Evolutionary conservation across 495 filamentous ascomycete genomes (phyloP).

Genomic region (Clohesyomyces aquaticus): DNA sequence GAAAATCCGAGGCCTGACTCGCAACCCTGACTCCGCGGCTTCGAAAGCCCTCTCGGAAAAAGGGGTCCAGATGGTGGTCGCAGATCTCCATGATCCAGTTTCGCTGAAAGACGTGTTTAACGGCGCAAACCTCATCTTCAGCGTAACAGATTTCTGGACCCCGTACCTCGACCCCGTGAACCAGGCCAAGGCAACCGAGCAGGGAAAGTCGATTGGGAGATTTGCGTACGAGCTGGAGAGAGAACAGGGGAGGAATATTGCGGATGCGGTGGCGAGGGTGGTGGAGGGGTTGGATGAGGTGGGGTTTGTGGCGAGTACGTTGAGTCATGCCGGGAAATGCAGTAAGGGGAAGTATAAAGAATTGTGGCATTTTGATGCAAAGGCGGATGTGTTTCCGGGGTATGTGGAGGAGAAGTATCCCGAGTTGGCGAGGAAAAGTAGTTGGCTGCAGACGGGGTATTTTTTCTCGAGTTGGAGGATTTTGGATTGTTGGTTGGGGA

Average conservation of each 20-base stretch:
- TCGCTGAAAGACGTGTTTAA: constrained; percentile 52
- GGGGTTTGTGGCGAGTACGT: not conserved
- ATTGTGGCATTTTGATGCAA: constrained; percentile 1
- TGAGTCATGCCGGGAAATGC: not conserved
- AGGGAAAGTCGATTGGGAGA: not conserved
- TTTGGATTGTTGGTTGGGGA: not conserved
- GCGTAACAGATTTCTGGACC: constrained; percentile 57
- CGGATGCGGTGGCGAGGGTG: not conserved
- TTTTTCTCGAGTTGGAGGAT: constrained; percentile 2
- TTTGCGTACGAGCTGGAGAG: constrained; percentile 12
- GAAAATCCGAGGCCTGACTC: not conserved
- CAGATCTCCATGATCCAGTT: not conserved
- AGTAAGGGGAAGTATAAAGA: constrained; percentile 1
- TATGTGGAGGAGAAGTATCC: not conserved
- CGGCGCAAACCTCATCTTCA: constrained; percentile 56
- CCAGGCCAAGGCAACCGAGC: not conserved
- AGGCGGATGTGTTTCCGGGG: not conserved
- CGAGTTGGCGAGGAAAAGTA: not conserved
- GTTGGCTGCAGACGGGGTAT: constrained; percentile 1
- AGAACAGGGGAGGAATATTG: constrained; percentile 12
- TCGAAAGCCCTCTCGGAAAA: not conserved
- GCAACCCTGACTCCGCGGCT: not conserved
- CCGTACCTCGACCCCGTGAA: constrained; percentile 5
- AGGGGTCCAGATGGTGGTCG: not conserved
- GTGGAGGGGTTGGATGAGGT: not conserved